Evolutionary conservation across 2,329 filamentous ascomycete species (phyloP), one percentile per base, ranked within the genome.

Genomic region (Akanthomyces lecanii): DNA sequence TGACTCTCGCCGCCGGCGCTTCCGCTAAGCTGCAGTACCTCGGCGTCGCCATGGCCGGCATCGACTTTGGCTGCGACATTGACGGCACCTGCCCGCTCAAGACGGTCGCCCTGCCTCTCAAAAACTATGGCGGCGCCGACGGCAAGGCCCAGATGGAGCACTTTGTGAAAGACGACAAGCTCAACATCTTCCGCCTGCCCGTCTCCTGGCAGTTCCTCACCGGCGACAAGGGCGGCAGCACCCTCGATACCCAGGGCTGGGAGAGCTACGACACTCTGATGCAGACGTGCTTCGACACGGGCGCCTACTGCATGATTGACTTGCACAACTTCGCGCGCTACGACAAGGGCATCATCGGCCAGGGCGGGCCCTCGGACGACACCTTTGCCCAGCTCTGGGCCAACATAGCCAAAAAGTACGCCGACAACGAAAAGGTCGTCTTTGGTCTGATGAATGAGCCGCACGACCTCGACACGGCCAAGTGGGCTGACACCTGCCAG

Each of bases 361-460:
- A 89, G 69, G 86, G 85, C 25, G 87, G 86, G 0, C 85, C 86
- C 0, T 80, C 79, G 0, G 80, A 89, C 69, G 82, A 79, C 12
- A 74, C 85, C 16, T 85, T 89, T 67, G 82, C 79, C 4, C 75
- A 74, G 48, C 73, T 89, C 5, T 90, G 87, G 87, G 72, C 70
- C 1, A 77, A 82, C 63, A 72, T 87, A 5, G 87, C 87, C 1
- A 76, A 74, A 1, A 84, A 85, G 69, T 90, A 89, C 72, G 79
- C 78, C 25, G 69, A 69, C 6, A 74, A 85, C 56, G 71, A 78
- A 44, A 84, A 82, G 64, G 74, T 90, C 30, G 78, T 83, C 4
- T 88, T 90, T 66, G 86, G 85, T 16, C 71, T 90, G 51, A 89
- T 90, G 86, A 90, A 90, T 74, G 88, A 87, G 74, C 87, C 87